These are phyloP conservation scores for Solanum pinnatisectum DNA, from an alignment of 257 asterid species.

Conservation along the genomic window DNA sequence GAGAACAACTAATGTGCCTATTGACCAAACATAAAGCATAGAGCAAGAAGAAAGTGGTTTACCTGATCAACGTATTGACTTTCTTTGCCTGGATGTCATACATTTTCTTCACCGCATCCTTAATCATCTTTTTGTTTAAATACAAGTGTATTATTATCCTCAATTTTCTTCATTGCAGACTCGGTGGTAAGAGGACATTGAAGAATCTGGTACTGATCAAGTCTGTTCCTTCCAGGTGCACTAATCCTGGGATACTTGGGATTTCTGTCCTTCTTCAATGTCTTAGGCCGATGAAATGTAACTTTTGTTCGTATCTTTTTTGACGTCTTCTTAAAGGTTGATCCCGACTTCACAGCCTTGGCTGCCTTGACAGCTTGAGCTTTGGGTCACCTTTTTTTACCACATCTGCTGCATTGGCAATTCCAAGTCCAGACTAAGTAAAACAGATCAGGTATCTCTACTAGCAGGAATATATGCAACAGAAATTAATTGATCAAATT, in stretches of 20 bases:
- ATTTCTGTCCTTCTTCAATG: constrained; percentile 38
- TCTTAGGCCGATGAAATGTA: constrained; percentile 38
- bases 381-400: constrained; percentile 34
- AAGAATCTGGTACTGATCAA: constrained; percentile 36
- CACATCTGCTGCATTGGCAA: constrained; percentile 13
- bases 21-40: not conserved
- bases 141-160: constrained; percentile 44
- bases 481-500: not conserved
- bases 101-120: constrained; percentile 46
- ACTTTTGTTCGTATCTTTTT: constrained; percentile 41
- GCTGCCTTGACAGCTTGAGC: constrained; percentile 46
- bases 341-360: constrained; percentile 33
- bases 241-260: constrained; percentile 47
- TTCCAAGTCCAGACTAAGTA: not conserved
- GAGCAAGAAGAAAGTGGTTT: not conserved
- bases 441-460: not conserved
- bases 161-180: constrained; percentile 48
- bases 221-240: constrained; percentile 42
- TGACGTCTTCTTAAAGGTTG: constrained; percentile 31
- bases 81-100: constrained; percentile 41
- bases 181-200: constrained; percentile 42
- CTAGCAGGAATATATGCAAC: not conserved
- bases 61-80: constrained; percentile 50
- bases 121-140: constrained; percentile 47
- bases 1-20: not conserved